phyloP scores from a whole-genome alignment of 179 eudicot species.

The Drosera spatulata region DNA sequence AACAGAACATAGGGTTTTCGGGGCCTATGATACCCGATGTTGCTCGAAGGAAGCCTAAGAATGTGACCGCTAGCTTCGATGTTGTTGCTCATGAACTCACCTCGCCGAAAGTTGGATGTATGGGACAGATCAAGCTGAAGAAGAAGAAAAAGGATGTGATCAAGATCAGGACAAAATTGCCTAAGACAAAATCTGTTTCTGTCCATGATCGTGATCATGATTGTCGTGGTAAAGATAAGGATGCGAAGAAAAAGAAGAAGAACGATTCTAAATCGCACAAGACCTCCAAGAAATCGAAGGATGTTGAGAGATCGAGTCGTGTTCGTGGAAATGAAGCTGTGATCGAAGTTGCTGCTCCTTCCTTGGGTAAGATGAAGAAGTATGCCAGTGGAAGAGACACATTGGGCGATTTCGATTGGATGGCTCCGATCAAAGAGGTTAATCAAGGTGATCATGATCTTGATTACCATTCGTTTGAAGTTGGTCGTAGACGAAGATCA shows the following conservation, averaged over 20 bases:
- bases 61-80: constrained; percentile 9
- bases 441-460: constrained; percentile 18
- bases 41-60: constrained; percentile 37
- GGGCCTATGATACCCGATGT: constrained; percentile 56
- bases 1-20: constrained; percentile 32
- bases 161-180: neutral
- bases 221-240: neutral
- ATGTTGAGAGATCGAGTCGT: neutral
- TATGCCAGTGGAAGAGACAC: constrained; percentile 67
- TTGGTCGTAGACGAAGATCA: constrained; percentile 2
- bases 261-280: constrained; percentile 8
- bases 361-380: constrained; percentile 50
- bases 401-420: constrained; percentile 56
- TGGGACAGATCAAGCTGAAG: constrained; percentile 77
- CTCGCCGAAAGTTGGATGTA: constrained; percentile 84
- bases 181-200: neutral
- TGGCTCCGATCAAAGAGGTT: constrained; percentile 39
- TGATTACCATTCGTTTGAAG: constrained; percentile 36
- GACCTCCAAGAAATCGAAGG: constrained; percentile 12
- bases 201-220: no score
- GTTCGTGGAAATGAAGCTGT: neutral
- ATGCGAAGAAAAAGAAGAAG: neutral
- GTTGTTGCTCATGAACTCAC: constrained; percentile 47
- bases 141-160: constrained; percentile 16
- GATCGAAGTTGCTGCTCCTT: constrained; percentile 21